These are phyloP conservation scores for Scutellaria barbata DNA, from an alignment of 257 asterid species.

Conservation along the genomic window DNA sequence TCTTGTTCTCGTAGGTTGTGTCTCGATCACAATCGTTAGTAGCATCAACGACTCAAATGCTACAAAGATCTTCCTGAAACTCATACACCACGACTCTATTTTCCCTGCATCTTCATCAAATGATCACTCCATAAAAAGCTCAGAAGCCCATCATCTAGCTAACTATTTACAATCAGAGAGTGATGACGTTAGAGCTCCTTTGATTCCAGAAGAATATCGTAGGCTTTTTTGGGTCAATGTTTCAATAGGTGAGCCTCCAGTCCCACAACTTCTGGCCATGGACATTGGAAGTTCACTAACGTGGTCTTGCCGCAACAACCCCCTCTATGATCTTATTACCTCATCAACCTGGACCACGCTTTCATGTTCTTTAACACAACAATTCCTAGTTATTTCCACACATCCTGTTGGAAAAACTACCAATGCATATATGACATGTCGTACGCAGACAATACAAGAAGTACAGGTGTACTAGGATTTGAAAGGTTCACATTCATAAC, in stretches of 20 bases:
- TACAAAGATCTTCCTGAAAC: constrained; percentile 23
- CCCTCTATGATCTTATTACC: constrained; percentile 8
- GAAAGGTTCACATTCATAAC: constrained; percentile 38
- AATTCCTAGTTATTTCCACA: not conserved
- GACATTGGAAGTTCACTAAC: constrained; percentile 36
- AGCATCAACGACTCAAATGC: not conserved
- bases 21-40: not conserved
- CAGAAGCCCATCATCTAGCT: too few relatives aligned
- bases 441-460: not conserved
- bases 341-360: constrained; percentile 29
- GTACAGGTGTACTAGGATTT: constrained; percentile 21
- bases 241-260: constrained; percentile 38
- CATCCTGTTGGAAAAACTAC: not conserved
- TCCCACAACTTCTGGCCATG: constrained; percentile 37
- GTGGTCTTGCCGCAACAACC: constrained; percentile 16
- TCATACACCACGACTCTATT: constrained; percentile 31
- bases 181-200: constrained; percentile 28
- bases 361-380: constrained; percentile 10
- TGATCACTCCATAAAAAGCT: not conserved
- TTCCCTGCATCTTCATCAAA: not conserved
- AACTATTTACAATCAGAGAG: not conserved
- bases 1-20: constrained; percentile 3
- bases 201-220: constrained; percentile 21
- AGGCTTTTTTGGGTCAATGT: constrained; percentile 28
- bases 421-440: constrained; percentile 1